Evolutionary conservation across 2,329 filamentous ascomycete species (phyloP).

Genomic region (Tolypocladium endophyticum): DNA sequence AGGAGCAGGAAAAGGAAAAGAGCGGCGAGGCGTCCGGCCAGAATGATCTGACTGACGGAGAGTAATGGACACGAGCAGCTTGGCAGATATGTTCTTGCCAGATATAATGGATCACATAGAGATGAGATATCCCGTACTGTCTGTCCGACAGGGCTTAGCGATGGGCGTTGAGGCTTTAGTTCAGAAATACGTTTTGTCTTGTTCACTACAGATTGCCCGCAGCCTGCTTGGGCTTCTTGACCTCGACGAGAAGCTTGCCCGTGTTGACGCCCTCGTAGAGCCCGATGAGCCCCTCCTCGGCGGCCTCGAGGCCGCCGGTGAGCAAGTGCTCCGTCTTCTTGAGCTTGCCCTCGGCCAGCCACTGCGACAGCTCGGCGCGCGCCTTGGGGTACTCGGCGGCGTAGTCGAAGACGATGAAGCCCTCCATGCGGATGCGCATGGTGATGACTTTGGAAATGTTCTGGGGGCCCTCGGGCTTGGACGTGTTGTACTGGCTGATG

Average conservation of each 20-base stretch:
- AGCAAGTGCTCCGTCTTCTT: conserved; percentile 62
- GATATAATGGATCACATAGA: not conserved
- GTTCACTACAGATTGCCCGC: conserved; percentile 10
- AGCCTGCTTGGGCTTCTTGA: conserved; percentile 25
- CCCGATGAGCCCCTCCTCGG: conserved; percentile 51
- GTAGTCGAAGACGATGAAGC: conserved; percentile 67
- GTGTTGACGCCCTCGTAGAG: conserved; percentile 62
- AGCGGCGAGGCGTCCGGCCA: not conserved
- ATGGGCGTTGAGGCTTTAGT: not conserved
- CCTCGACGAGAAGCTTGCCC: conserved; percentile 51
- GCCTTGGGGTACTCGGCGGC: conserved; percentile 45
- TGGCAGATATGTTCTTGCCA: not conserved
- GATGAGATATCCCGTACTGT: not conserved
- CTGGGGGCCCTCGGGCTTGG: conserved; percentile 43
- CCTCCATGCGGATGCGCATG: conserved; percentile 53
- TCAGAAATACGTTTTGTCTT: not conserved
- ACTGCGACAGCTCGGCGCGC: conserved; percentile 49
- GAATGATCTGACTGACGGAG: not conserved
- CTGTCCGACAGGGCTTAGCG: not conserved
- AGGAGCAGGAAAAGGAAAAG: conserved; percentile 1
- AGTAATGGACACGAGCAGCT: not conserved
- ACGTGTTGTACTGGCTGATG: conserved; percentile 59
- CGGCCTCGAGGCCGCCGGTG: conserved; percentile 54
- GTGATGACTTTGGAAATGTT: conserved; percentile 41
- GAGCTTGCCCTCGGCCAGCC: conserved; percentile 63